Evolutionary conservation across 805 yeast genomes (phyloP).

Genomic region (Metschnikowia aberdeeniae): DNA sequence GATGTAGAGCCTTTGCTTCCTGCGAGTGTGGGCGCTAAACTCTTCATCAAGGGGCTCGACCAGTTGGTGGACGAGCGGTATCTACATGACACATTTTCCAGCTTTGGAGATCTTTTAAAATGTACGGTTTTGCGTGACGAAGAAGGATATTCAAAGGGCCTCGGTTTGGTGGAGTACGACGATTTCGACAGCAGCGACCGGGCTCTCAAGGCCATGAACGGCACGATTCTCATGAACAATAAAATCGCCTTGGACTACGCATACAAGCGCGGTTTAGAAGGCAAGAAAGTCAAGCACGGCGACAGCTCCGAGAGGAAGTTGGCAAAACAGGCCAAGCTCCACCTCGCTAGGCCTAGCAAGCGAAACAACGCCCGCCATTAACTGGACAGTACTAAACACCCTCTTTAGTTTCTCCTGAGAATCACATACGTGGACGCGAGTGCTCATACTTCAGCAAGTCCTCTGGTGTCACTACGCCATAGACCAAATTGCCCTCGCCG

Average conservation of each 20-base stretch:
- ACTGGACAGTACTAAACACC: neutral
- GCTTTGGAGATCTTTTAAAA: constrained; percentile 60
- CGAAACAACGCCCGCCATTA: neutral
- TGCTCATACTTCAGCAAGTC: constrained; percentile 24
- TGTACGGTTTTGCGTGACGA: constrained; percentile 52
- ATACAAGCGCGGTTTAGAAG: constrained; percentile 47
- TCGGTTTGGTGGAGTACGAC: constrained; percentile 63
- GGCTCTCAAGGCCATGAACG: constrained; percentile 67
- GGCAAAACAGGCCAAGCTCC: constrained; percentile 57
- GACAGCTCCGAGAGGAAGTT: constrained; percentile 69
- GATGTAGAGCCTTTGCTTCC: constrained; percentile 7
- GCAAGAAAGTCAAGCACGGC: constrained; percentile 63
- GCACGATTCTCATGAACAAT: constrained; percentile 64
- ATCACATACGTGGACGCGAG: constrained; percentile 18
- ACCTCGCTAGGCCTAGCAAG: constrained; percentile 15
- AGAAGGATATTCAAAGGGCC: constrained; percentile 51
- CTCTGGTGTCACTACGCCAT: constrained; percentile 52
- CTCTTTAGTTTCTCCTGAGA: neutral
- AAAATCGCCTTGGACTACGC: constrained; percentile 66
- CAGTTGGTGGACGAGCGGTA: constrained; percentile 59
- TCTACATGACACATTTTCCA: constrained; percentile 53
- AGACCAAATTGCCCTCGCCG: constrained; percentile 46
- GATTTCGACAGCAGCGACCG: constrained; percentile 65
- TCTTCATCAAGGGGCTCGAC: constrained; percentile 59
- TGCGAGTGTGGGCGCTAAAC: constrained; percentile 44